Evolutionary conservation across 441 rosid genomes (phyloP).

Genomic region (Melastoma candidum): DNA sequence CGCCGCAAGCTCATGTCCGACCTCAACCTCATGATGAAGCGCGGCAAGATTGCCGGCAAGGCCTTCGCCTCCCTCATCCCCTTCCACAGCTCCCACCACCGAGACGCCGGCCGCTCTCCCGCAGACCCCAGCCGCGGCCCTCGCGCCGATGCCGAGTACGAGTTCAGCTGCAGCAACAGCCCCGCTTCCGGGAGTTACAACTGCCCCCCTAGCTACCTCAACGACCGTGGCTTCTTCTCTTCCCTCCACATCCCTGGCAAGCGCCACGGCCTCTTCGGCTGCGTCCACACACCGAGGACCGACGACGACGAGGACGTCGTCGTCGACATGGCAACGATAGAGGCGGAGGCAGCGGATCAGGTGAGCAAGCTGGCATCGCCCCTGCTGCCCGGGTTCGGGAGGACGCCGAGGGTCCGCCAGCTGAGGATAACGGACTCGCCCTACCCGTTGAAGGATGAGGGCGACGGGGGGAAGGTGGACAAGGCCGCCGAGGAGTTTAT

Average conservation of each 20-base stretch:
- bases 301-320: slow-evolving; percentile 35
- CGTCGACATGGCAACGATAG: slow-evolving; percentile 35
- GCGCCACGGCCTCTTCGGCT: slow-evolving; percentile 33
- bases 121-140: slow-evolving; percentile 12
- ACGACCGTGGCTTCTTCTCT: too few relatives aligned
- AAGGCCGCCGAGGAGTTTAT: slow-evolving; percentile 80
- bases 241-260: slow-evolving; percentile 21
- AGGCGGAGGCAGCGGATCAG: slow-evolving; percentile 22
- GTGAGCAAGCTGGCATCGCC: slow-evolving; percentile 45
- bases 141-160: slow-evolving; percentile 35
- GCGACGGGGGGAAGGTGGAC: slow-evolving; percentile 37
- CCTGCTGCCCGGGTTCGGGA: slow-evolving; percentile 59
- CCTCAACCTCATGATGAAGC: slow-evolving; percentile 60
- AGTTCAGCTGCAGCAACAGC: slow-evolving; percentile 90
- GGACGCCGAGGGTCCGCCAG: slow-evolving; percentile 60
- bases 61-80: slow-evolving; percentile 54
- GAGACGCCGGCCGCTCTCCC: slow-evolving; percentile 13
- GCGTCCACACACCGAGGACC: slow-evolving; percentile 59
- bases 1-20: slow-evolving; percentile 63
- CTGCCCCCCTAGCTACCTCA: too few relatives aligned
- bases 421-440: slow-evolving; percentile 91
- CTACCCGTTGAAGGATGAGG: slow-evolving; percentile 46
- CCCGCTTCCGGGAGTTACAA: slow-evolving; percentile 20
- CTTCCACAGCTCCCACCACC: slow-evolving; percentile 43
- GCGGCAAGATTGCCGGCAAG: slow-evolving; percentile 63